phyloP scores from a whole-genome alignment of 345 rosid genomes.

The Pistacia vera region DNA sequence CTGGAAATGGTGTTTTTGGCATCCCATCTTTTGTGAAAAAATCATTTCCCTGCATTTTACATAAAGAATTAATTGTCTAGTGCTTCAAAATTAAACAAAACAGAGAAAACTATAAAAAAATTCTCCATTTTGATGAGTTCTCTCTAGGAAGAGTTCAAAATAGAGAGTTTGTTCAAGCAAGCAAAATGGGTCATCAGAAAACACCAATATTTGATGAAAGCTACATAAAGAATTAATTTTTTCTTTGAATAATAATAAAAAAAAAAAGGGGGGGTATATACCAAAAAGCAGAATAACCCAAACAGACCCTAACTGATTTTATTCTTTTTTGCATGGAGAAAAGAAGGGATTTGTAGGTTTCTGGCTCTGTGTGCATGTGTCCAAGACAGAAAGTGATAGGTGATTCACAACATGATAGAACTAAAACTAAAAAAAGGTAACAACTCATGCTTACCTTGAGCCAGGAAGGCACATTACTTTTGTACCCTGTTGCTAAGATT shows the following conservation, averaged over 20 bases:
- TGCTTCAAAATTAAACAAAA: background rate
- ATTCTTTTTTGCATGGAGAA: conserved; percentile 41
- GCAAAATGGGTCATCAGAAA: conserved; percentile 8
- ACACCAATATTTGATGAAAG: conserved; percentile 22
- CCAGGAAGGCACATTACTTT: conserved; percentile 92
- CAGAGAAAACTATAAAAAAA: background rate
- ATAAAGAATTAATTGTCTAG: background rate
- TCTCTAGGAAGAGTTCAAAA: background rate
- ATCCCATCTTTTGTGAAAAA: conserved; percentile 78
- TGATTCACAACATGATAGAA: conserved; percentile 45
- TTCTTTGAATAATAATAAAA: background rate
- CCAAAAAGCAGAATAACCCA: conserved; percentile 20
- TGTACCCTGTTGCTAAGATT: conserved; percentile 90
- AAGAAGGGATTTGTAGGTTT: conserved; percentile 40
- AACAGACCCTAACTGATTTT: conserved; percentile 28
- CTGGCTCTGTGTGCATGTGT: conserved; percentile 32
- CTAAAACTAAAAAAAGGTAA: conserved; percentile 29
- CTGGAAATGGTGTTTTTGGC: conserved; percentile 78
- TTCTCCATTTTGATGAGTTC: background rate
- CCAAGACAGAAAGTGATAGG: conserved; percentile 44
- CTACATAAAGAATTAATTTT: conserved; percentile 2
- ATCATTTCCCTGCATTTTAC: conserved; percentile 50
- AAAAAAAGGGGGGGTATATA: background rate
- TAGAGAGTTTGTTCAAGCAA: background rate
- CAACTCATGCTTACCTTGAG: conserved; percentile 58